A percentile compares a stretch with the other conserved stretches of the same genome.
phyloP scores from a whole-genome alignment of 768 basidiomycete genomes.

The Auricularia cornea region DNA sequence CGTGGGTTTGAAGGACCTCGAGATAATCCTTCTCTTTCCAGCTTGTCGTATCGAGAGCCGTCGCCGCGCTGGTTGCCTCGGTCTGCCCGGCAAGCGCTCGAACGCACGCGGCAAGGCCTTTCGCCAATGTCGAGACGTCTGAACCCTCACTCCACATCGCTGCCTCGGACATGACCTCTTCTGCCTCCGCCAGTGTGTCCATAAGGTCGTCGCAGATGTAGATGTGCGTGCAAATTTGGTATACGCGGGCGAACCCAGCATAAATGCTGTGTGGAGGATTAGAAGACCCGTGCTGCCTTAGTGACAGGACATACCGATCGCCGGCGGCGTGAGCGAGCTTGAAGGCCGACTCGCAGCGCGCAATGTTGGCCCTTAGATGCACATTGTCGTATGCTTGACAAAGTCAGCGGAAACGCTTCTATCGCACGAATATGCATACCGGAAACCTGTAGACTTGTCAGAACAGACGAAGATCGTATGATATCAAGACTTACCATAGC shows the following conservation, averaged over 20 bases:
- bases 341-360: slow-evolving; percentile 51
- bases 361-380: slow-evolving; percentile 54
- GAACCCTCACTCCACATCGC: slow-evolving; percentile 46
- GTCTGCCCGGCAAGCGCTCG: slow-evolving; percentile 60
- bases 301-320: slow-evolving; percentile 48
- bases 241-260: slow-evolving; percentile 51
- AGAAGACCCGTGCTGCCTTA: too few relatives aligned
- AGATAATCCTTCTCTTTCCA: slow-evolving; percentile 52
- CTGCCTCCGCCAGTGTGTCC: slow-evolving; percentile 47
- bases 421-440: too few relatives aligned
- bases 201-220: slow-evolving; percentile 14
- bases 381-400: slow-evolving; percentile 54
- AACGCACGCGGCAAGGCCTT: slow-evolving; percentile 52
- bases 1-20: slow-evolving; percentile 32
- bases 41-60: slow-evolving; percentile 50
- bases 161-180: slow-evolving; percentile 58
- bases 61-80: slow-evolving; percentile 36
- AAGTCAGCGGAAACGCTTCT: not conserved
- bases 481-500: not conserved
- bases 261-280: slow-evolving; percentile 43
- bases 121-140: slow-evolving; percentile 45
- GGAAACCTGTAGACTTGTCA: slow-evolving; percentile 49
- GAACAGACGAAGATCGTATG: slow-evolving; percentile 6
- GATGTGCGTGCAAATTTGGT: slow-evolving; percentile 17
- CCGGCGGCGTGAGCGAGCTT: slow-evolving; percentile 61